Evolutionary conservation across 352 stramenopile species (phyloP), one percentile per base, ranked within the genome.

Genomic region (Blastocystis sp.): DNA sequence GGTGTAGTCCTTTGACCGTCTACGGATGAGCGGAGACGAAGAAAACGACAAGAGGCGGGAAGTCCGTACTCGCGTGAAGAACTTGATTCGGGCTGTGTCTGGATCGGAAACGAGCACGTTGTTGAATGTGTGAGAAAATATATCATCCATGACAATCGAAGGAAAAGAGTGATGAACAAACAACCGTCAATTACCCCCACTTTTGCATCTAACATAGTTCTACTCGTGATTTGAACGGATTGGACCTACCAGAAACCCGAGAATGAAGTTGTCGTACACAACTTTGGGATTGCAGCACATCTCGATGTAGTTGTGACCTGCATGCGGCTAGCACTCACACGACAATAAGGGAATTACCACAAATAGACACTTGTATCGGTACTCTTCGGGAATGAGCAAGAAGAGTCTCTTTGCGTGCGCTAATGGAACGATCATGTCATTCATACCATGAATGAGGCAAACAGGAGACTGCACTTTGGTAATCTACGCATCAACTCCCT

Each of bases 221-320:
- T 81, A 81, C 24, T 38, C 1, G 34, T 66, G 24, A 84, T 21
- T 52, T n/a, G 42, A 17, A n/a, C 38, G 24, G 14, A 21, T 6
- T n/a, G 34, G n/a, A 66, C 14, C 9, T 68, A 84, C 74, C 21
- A 84, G 21, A 68, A 84, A 84, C 45, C 45, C 74, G 42, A 11
- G 34, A 38, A 84, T 68, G 66, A 84, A 84, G 21, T 43, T 14
- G 3, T 64, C 40, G 57, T 84, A 84, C 14, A 48, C 34, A 2
- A 17, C 38, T 28, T 45, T 69, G 19, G 34, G 54, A 9, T 70
- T 40, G 43, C 74, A 84, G 19, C 21, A 68, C 4, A 43, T 38
- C 57, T 84, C 74, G 24, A 84, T 68, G 42, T 70, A 69, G 54
- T 84, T 84, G 61, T 84, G 74, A 59, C 74, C 74, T 17, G 74